phyloP scores from a whole-genome alignment of 805 yeast species.

The Metschnikowia proteae region DNA sequence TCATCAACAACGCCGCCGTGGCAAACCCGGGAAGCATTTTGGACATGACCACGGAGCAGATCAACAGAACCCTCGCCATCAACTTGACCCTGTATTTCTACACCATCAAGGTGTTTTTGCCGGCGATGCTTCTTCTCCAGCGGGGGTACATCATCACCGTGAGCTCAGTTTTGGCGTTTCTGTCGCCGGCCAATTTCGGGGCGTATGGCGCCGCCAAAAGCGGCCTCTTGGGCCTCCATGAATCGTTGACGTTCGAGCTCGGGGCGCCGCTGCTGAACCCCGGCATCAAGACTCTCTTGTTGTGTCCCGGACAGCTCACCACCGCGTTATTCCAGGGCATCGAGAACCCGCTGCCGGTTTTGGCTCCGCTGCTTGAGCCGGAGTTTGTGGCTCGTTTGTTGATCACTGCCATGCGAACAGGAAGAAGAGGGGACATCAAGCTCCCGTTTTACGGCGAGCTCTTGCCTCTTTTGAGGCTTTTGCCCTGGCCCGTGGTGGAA shows the following conservation, averaged over 20 bases:
- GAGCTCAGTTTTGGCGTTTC: conserved; percentile 80
- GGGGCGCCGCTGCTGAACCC: conserved; percentile 46
- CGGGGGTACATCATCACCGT: conserved; percentile 79
- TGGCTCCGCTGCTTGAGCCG: conserved; percentile 85
- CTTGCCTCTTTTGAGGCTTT: conserved; percentile 64
- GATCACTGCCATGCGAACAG: conserved; percentile 52
- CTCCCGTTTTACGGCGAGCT: conserved; percentile 75
- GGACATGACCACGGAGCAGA: conserved; percentile 52
- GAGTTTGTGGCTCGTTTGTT: conserved; percentile 57
- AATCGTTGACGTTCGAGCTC: conserved; percentile 68
- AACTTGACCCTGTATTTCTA: conserved; percentile 70
- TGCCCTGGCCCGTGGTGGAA: conserved; percentile 68
- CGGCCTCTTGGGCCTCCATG: conserved; percentile 81
- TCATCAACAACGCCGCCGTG: conserved; percentile 86
- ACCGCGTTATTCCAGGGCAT: conserved; percentile 75
- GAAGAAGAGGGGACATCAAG: conserved; percentile 64
- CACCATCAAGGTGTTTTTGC: conserved; percentile 66
- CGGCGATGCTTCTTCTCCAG: conserved; percentile 56
- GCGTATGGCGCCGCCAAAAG: conserved; percentile 91
- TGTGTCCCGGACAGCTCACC: conserved; percentile 84
- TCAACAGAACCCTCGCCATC: conserved; percentile 59
- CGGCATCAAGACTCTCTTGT: conserved; percentile 67
- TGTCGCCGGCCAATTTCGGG: conserved; percentile 77
- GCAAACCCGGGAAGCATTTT: conserved; percentile 54
- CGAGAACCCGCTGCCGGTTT: conserved; percentile 61